Conservation (phyloP, 306 rosid genomes). For the Vicia villosa region DNA sequence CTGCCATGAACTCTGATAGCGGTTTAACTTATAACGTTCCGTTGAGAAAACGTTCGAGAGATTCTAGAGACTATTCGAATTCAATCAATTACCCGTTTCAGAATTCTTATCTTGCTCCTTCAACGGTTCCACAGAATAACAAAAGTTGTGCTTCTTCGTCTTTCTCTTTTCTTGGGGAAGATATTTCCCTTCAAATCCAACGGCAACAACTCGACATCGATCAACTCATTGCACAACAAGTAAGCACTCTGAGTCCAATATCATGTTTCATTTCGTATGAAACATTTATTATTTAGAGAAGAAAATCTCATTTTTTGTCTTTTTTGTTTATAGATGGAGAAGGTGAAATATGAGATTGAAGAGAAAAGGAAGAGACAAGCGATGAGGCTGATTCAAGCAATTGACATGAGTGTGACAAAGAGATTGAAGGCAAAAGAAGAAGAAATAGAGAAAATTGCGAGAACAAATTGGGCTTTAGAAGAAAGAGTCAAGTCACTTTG, state of each 20-base stretch:
- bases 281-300: neutral
- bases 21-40: conserved; percentile 59
- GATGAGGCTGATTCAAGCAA: conserved; percentile 56
- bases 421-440: conserved; percentile 65
- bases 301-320: neutral
- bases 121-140: neutral
- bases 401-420: conserved; percentile 63
- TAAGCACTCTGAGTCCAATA: conserved; percentile 30
- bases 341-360: conserved; percentile 70
- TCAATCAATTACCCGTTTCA: conserved; percentile 36
- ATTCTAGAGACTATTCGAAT: conserved; percentile 10
- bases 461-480: conserved; percentile 76
- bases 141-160: conserved; percentile 42
- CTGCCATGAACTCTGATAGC: conserved; percentile 67
- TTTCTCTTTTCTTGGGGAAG: conserved; percentile 83
- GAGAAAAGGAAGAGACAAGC: conserved; percentile 74
- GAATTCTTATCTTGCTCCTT: conserved; percentile 14
- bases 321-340: conserved; percentile 62
- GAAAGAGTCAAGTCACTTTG: conserved; percentile 63
- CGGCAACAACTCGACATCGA: conserved; percentile 75
- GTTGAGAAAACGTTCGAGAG: conserved; percentile 69
- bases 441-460: conserved; percentile 75
- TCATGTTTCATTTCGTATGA: neutral
- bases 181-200: conserved; percentile 67
- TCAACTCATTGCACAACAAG: conserved; percentile 62